These are phyloP conservation scores for Colletotrichum falcatum DNA, from an alignment of 2,329 filamentous ascomycete species.

Conservation along the genomic window DNA sequence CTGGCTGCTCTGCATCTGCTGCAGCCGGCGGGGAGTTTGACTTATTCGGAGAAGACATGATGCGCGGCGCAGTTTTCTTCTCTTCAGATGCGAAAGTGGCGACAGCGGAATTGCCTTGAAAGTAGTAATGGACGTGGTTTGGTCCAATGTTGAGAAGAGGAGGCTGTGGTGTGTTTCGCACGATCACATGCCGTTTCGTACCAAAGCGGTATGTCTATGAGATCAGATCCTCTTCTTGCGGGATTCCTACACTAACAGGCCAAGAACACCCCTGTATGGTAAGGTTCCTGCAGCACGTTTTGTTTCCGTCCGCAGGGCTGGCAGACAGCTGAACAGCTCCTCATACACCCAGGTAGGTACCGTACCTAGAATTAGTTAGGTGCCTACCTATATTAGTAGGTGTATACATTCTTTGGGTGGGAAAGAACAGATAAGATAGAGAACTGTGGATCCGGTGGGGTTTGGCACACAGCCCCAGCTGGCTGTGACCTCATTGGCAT, in stretches of 20 bases:
- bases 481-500: slow-evolving; percentile 24
- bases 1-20: slow-evolving; percentile 44
- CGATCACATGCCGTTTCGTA: slow-evolving; percentile 37
- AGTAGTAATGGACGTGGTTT: not conserved
- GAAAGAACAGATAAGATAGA: slow-evolving; percentile 16
- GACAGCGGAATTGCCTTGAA: not conserved
- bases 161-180: slow-evolving; percentile 25
- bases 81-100: not conserved
- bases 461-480: slow-evolving; percentile 15
- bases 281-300: slow-evolving; percentile 41
- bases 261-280: slow-evolving; percentile 24
- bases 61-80: not conserved
- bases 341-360: too few species aligned
- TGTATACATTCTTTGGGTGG: not conserved
- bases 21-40: slow-evolving; percentile 37
- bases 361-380: too few species aligned
- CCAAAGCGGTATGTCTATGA: slow-evolving; percentile 12
- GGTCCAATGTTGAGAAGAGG: not conserved
- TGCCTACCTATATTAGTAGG: too few species aligned
- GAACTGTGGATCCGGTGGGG: slow-evolving; percentile 38
- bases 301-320: slow-evolving; percentile 35
- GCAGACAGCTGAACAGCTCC: slow-evolving; percentile 15
- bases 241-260: slow-evolving; percentile 4
- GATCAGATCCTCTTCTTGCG: slow-evolving; percentile 27
- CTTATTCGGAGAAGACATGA: slow-evolving; percentile 42